Evolutionary conservation across 2,329 filamentous ascomycete species (phyloP), one percentile per base, ranked within the genome.

Genomic region (Penicillium psychrosexuale): DNA sequence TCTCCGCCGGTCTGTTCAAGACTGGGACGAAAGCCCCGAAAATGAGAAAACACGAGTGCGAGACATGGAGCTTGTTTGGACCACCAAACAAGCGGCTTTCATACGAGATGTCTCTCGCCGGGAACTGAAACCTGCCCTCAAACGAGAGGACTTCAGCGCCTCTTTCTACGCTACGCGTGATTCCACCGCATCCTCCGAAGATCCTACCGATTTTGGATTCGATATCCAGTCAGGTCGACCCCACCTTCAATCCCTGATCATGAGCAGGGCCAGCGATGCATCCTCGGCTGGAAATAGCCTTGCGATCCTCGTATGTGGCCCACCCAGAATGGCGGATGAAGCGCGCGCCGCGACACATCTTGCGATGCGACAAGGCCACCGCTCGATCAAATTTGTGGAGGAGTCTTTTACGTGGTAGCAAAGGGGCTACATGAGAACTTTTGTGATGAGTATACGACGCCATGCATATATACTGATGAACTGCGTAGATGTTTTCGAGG

Each of bases 291-390:
- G 64, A 15, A 62, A 50, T 9, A 67, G 66, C 0, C 63, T 70
- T 1, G 76, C 71, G 0, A 67, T 80, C 36, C 57, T 80, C 13
- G 74, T 77, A 1, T 80, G 77, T 56, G 78, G 78, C 1, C 78
- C 78, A 3, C 65, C 66, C 0, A 67, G 64, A 1, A 77, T 80
- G 77, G 77, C 76, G 11, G 75, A 79, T 56, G 70, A 79, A 50
- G 72, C 74, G 9, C 67, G 78, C 27, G 70, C 61, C 19, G 72
- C 75, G 12, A 73, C 75, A 50, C 70, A 75, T 48, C 40, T 65
- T 9, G 72, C 73, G 8, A 65, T 72, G 64, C 63, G 63, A 46
- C 61, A 66, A 43, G 72, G 69, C 1, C 66, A 70, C 45, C 47
- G 48, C 6, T 61, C 67, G 0, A 63, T 80, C 9, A 71, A 75